Conservation (phyloP, 2,329 filamentous ascomycete species). For the Chaetomiaceae sp. region DNA sequence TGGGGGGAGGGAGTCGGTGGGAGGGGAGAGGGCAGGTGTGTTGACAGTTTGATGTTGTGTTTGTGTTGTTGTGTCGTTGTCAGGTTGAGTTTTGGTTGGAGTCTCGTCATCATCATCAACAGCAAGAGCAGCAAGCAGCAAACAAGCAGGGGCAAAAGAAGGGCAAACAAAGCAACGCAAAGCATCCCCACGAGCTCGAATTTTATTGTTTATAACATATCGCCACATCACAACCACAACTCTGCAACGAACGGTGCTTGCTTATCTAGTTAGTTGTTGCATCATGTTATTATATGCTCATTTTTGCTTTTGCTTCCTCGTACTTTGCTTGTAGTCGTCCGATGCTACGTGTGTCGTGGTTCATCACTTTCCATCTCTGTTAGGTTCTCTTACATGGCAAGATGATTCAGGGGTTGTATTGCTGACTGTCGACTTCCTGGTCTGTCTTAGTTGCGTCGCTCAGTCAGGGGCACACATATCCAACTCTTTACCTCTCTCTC, state of each 20-base stretch:
- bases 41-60: not conserved
- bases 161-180: conserved; percentile 1
- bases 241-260: not conserved
- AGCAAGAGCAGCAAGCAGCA: too few relatives aligned
- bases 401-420: too few relatives aligned
- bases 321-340: too few relatives aligned
- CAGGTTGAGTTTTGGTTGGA: not conserved
- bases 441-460: too few relatives aligned
- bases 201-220: not conserved
- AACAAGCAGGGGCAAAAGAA: too few relatives aligned
- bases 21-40: not conserved
- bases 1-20: conserved; percentile 7
- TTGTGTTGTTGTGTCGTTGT: not conserved
- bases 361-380: too few relatives aligned
- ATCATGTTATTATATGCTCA: not conserved
- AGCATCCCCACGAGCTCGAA: not conserved
- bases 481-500: too few relatives aligned
- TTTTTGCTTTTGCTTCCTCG: not conserved
- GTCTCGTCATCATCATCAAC: not conserved
- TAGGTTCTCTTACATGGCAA: too few relatives aligned
- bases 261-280: conserved; percentile 5
- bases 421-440: too few relatives aligned
- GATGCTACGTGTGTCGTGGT: too few relatives aligned
- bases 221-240: not conserved
- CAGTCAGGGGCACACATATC: too few relatives aligned